A percentile compares a stretch with the other conserved stretches of the same genome.
These are phyloP conservation scores for Clitoria ternatea DNA, from an alignment of 306 rosid genomes.

Conservation along the genomic window DNA sequence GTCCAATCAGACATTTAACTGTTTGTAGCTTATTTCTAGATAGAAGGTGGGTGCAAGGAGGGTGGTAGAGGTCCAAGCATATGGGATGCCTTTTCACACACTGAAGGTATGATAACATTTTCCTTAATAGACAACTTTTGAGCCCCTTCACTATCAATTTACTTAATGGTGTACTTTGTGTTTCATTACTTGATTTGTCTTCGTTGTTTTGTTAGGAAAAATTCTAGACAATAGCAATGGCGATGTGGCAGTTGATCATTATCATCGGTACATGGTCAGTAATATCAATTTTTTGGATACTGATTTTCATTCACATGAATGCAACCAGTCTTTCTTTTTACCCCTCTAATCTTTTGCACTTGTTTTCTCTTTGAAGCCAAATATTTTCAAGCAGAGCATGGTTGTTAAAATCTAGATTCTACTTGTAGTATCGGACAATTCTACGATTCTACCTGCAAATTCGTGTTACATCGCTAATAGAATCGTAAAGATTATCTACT, in stretches of 20 bases:
- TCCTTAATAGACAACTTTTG: background rate
- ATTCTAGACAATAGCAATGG: conserved; percentile 75
- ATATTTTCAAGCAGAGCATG: background rate
- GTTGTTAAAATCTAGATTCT: too few relatives aligned
- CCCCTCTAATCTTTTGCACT: background rate
- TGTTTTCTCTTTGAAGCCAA: conserved; percentile 6
- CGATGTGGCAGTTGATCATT: conserved; percentile 88
- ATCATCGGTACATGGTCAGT: conserved; percentile 79
- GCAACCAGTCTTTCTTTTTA: background rate
- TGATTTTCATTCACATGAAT: background rate
- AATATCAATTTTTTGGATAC: background rate
- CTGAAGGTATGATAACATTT: conserved; percentile 41
- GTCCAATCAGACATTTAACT: background rate
- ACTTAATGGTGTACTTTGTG: background rate
- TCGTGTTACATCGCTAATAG: too few relatives aligned
- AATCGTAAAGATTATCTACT: too few relatives aligned
- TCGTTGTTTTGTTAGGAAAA: conserved; percentile 51
- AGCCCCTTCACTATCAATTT: conserved; percentile 2
- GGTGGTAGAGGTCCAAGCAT: conserved; percentile 86
- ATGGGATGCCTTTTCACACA: conserved; percentile 87
- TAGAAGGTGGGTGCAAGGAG: conserved; percentile 78
- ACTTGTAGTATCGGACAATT: too few relatives aligned
- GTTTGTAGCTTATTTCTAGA: conserved; percentile 43
- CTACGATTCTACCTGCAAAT: too few relatives aligned
- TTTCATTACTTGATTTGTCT: conserved; percentile 3